These are phyloP conservation scores for Macroventuria anomochaeta DNA, from an alignment of 2,329 filamentous ascomycete species.

Conservation along the genomic window DNA sequence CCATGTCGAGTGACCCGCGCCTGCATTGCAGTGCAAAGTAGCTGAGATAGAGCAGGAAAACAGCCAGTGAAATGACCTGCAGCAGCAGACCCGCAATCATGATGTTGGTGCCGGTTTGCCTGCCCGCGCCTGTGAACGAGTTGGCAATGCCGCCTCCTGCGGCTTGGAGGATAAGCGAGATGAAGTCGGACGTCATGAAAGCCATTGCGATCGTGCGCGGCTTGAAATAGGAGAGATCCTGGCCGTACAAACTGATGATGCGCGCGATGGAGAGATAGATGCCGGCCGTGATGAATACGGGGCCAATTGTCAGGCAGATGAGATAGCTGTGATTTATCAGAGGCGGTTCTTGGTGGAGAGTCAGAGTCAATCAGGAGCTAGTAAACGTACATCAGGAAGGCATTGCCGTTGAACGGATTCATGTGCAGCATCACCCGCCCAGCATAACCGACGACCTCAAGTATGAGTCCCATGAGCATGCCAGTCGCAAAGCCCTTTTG, in stretches of 20 bases:
- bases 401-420: conserved; percentile 54
- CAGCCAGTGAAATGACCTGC: conserved; percentile 58
- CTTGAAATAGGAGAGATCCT: conserved; percentile 12
- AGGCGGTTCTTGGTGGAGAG: too few relatives aligned
- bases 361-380: conserved; percentile 46
- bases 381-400: too few relatives aligned
- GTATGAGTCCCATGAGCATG: conserved; percentile 52
- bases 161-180: conserved; percentile 62
- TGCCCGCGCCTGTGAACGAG: conserved; percentile 39
- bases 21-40: neutral
- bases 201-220: conserved; percentile 57
- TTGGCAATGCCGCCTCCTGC: conserved; percentile 62
- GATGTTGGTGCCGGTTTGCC: conserved; percentile 56
- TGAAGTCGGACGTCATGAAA: conserved; percentile 62
- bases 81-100: conserved; percentile 61
- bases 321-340: too few relatives aligned
- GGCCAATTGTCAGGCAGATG: conserved; percentile 59
- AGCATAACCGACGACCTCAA: conserved; percentile 61
- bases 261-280: conserved; percentile 62
- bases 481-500: conserved; percentile 60
- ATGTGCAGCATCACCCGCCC: conserved; percentile 49
- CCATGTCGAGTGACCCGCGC: neutral
- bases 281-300: conserved; percentile 58
- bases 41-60: conserved; percentile 32
- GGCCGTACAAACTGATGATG: conserved; percentile 59